Evolutionary conservation across 1,139 yeast species (phyloP).

Genomic region (Yamadazyma trypodendri): DNA sequence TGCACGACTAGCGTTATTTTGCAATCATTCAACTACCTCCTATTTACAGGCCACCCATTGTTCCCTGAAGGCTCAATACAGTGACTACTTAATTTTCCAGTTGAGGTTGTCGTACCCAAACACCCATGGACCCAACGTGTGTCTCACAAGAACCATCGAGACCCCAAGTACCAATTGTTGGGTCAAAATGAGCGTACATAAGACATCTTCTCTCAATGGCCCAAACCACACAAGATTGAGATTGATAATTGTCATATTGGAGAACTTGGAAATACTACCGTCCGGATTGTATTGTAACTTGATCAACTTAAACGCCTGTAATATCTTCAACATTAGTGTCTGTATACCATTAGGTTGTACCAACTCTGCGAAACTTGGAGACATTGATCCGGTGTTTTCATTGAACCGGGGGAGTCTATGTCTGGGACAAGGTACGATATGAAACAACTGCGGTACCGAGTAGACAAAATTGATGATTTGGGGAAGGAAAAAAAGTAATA

Average conservation of each 20-base stretch:
- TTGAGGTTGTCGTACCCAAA: slow-evolving; percentile 85
- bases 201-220: slow-evolving; percentile 78
- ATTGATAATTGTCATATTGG: slow-evolving; percentile 87
- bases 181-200: slow-evolving; percentile 58
- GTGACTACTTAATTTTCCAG: slow-evolving; percentile 45
- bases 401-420: slow-evolving; percentile 86
- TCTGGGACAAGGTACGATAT: slow-evolving; percentile 89
- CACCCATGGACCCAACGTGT: slow-evolving; percentile 78
- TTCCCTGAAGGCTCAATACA: too few relatives aligned
- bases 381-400: slow-evolving; percentile 63
- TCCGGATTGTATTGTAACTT: slow-evolving; percentile 39
- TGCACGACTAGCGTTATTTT: too few relatives aligned
- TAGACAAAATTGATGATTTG: slow-evolving; percentile 87
- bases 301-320: slow-evolving; percentile 51
- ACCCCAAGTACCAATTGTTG: slow-evolving; percentile 69
- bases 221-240: slow-evolving; percentile 82
- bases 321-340: slow-evolving; percentile 25
- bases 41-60: too few relatives aligned
- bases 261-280: slow-evolving; percentile 46
- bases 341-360: slow-evolving; percentile 17
- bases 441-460: slow-evolving; percentile 86
- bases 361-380: slow-evolving; percentile 55
- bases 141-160: slow-evolving; percentile 69
- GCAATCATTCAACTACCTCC: too few relatives aligned
- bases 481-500: slow-evolving; percentile 80